Percentiles rank a stretch among this genome's conserved stretches.
Conservation (phyloP, 306 rosid genomes). For the Casuarina cunninghamiana region DNA sequence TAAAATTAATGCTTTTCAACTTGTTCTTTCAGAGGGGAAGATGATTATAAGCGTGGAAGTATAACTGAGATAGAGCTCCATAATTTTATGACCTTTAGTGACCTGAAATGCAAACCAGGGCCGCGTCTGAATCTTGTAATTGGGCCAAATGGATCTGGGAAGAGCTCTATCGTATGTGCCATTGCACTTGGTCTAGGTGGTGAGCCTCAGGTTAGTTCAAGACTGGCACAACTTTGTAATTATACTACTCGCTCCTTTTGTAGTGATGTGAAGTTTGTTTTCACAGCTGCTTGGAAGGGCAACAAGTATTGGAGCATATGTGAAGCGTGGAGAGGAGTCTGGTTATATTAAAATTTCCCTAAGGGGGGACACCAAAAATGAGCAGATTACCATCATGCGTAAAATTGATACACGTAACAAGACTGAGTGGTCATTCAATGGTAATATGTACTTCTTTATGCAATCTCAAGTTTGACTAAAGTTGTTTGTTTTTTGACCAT, state of each 20-base stretch:
- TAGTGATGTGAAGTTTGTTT: constrained; percentile 26
- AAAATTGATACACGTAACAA: constrained; percentile 72
- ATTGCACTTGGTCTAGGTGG: constrained; percentile 97
- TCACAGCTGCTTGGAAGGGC: constrained; percentile 90
- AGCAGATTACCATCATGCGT: constrained; percentile 54
- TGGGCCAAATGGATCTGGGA: constrained; percentile 97
- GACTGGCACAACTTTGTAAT: neutral
- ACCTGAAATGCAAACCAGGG: constrained; percentile 78
- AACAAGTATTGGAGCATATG: constrained; percentile 71
- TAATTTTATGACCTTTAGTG: constrained; percentile 88
- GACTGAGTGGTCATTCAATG: constrained; percentile 85
- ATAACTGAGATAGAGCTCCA: constrained; percentile 82
- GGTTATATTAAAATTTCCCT: constrained; percentile 67
- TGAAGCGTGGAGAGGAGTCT: constrained; percentile 88
- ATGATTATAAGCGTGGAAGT: constrained; percentile 94
- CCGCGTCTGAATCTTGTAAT: constrained; percentile 89
- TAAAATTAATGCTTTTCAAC: constrained; percentile 20
- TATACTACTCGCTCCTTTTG: constrained; percentile 7
- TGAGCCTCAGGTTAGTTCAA: constrained; percentile 87
- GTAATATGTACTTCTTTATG: constrained; percentile 32
- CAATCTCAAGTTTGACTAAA: neutral
- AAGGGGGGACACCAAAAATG: constrained; percentile 67
- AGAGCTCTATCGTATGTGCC: constrained; percentile 97
- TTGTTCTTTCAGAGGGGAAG: constrained; percentile 74
- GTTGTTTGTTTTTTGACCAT: constrained; percentile 7